Base-by-base conservation (phyloP, 176 grass and related monocot genomes). In the Cenchrus purpureus region DNA sequence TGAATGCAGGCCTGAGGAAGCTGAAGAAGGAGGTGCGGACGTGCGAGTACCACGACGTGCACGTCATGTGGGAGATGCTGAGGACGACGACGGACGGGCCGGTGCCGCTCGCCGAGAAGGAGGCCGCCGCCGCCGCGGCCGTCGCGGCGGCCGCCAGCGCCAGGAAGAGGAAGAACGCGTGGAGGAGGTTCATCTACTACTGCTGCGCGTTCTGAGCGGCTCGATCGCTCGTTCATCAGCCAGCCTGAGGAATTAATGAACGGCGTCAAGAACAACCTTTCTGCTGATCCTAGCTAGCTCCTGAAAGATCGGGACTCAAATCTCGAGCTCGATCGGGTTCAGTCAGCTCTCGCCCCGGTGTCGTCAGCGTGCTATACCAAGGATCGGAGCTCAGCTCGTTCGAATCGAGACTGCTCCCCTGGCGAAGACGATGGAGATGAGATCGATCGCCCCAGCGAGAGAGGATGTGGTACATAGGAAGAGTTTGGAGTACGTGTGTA, bases 1-100 rank as follows among this genome's bases (percentile, higher is more conserved):
- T 17, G 70, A 15, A 45, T 62, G 55, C 83, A 98, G 95, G 91
- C 12, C 72, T 98, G 60, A 79, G 83, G 79, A 91, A 95, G 45
- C 87, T 98, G 89, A 86, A 63, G 89, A 92, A 95, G 87, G 95
- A 95, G 87, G 95, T 98, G 83, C 88, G 87, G 79, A 95, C 95
- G 51, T 95, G 95, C 72, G 95, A 93, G 86, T 95, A 98, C 89
- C 86, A 32, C 51, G 95, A 98, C 79, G 91, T 98, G 77, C 92
- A 91, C 50, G 59, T 98, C 85, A 95, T 95, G 91, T 95, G 95
- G 92, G 87, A 90, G 89, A 98, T 95, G 93, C 90, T 97, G 42
- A 74, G 86, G 65, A 69, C 91, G 55, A 69, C 91, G 55, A 79
- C 80, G 44, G 94, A 89, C 17, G 78, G 49, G 51, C 83, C 86